Evolutionary conservation across 1,284 basidiomycete species (phyloP).

Genomic region (Ustilago trichophora): DNA sequence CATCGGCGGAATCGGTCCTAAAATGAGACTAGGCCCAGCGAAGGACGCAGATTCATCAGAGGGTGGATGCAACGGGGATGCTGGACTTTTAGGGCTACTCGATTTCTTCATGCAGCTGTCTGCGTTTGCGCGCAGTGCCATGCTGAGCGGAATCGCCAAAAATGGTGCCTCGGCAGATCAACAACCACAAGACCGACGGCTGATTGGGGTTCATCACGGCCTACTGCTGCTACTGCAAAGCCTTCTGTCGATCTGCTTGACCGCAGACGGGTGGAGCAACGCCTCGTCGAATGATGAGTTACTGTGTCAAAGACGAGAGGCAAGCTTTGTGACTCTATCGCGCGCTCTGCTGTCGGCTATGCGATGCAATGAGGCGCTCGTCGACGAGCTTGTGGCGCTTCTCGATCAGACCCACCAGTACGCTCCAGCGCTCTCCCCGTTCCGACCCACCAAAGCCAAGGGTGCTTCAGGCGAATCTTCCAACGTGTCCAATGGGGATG

Average conservation of each 20-base stretch:
- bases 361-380: constrained; percentile 8
- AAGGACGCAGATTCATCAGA: not conserved
- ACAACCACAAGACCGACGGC: constrained; percentile 30
- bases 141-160: constrained; percentile 28
- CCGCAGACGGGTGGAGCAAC: constrained; percentile 34
- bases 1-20: too few species aligned
- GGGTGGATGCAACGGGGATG: not conserved
- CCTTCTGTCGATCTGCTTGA: constrained; percentile 38
- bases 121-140: constrained; percentile 33
- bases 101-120: constrained; percentile 27
- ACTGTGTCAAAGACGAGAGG: too few species aligned
- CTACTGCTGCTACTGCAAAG: constrained; percentile 45
- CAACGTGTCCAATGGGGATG: too few species aligned
- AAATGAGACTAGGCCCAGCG: too few species aligned
- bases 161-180: constrained; percentile 12
- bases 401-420: constrained; percentile 40
- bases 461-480: not conserved
- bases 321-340: constrained; percentile 4
- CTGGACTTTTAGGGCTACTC: constrained; percentile 19
- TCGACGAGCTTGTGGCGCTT: constrained; percentile 32
- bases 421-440: constrained; percentile 51
- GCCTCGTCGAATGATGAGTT: not conserved
- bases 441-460: constrained; percentile 14
- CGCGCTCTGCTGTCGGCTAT: constrained; percentile 10
- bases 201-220: constrained; percentile 41